Base-by-base conservation (phyloP, 2,329 filamentous ascomycete species). In the Venturia carpophila region DNA sequence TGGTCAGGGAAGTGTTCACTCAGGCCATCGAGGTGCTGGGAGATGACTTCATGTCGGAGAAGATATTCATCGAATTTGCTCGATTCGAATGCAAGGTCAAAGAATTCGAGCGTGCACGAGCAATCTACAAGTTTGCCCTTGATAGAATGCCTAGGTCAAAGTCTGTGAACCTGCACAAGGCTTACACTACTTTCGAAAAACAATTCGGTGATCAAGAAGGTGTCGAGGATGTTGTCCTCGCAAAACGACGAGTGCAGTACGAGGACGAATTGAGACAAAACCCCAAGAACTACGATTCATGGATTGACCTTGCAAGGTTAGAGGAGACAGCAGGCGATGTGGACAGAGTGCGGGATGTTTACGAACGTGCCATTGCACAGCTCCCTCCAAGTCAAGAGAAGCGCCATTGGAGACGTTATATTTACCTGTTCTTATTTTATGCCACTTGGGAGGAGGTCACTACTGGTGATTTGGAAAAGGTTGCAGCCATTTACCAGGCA, bases 341-440 rank as follows among this genome's bases (percentile, higher is more conserved):
- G 0, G 92, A 96, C 68, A 86, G 90, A 52, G 88, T 96, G 1
- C 86, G 94, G 42, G 94, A 99, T 69, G 87, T 96, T 17, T 99
- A 97, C 76, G 94, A 99, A 77, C 85, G 92, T 70, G 94, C 94
- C 1, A 96, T 99, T 70, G 92, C 94, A 5, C 93, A 99, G 73
- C 86, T 97, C 17, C 94, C 94, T 1, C 93, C 94, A 0, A 95
- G 92, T 24, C 90, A 95, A 71, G 94, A 97, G 75, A 99, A 99
- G 80, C 86, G 94, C 60, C 92, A 97, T 75, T 99, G 94, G 94
- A 84, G 94, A 69, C 84, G 94, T 43, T 99, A 99, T 76, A 95
- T 99, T 67, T 99, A 97, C 73, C 83, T 99, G 1, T 99, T 93
- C 91, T 85, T 97, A 55, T 97, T 97, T 78, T 99, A 97, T 76